phyloP scores from a whole-genome alignment of 176 grass and related monocot genomes.

The Cenchrus americanus region DNA sequence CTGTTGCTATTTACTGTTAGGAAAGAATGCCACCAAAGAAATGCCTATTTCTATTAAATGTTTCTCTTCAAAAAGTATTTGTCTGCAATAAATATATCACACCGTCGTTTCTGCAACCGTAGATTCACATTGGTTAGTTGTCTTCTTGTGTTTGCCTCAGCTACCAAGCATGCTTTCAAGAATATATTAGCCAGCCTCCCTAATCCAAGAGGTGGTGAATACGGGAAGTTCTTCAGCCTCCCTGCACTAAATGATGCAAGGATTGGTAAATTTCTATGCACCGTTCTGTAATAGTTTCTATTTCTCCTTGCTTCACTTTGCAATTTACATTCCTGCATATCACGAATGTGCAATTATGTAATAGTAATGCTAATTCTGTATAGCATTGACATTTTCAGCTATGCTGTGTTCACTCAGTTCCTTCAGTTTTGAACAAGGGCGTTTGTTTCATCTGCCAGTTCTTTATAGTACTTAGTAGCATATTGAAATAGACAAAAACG shows the following conservation, averaged over 20 bases:
- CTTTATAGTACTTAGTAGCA: neutral
- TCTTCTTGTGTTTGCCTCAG: neutral
- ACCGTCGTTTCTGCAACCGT: too few species aligned
- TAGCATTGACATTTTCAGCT: neutral
- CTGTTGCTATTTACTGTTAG: too few species aligned
- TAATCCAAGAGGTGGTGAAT: slow-evolving; percentile 73
- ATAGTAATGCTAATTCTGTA: too few species aligned
- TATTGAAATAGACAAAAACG: too few species aligned
- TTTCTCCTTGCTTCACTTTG: neutral
- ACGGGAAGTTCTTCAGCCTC: slow-evolving; percentile 78
- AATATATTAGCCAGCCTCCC: slow-evolving; percentile 68
- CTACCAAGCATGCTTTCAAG: slow-evolving; percentile 42
- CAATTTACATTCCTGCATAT: neutral
- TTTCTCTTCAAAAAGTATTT: too few species aligned
- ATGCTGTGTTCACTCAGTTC: neutral
- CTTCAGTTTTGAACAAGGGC: neutral
- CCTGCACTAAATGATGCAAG: slow-evolving; percentile 78
- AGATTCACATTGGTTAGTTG: neutral
- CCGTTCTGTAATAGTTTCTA: neutral
- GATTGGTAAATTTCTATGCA: slow-evolving; percentile 47
- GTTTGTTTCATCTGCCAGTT: neutral
- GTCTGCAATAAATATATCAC: too few species aligned
- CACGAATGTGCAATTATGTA: neutral
- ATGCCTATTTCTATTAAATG: too few species aligned
- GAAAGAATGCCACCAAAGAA: too few species aligned